phyloP scores from a whole-genome alignment of 2,329 filamentous ascomycete genomes.

The Delphinella strobiligena region DNA sequence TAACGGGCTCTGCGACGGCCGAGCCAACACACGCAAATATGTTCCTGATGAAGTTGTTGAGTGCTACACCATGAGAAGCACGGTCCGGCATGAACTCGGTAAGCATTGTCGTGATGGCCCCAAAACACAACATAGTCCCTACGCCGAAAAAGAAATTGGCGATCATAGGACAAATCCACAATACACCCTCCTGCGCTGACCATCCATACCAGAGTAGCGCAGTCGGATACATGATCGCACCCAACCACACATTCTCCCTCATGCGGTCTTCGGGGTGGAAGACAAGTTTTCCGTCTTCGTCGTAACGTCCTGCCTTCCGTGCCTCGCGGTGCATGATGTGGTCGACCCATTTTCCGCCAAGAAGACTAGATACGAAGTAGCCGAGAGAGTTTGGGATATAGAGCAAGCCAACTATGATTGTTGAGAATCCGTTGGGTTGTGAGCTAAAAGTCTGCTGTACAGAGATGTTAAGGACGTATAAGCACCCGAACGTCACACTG shows the following conservation, averaged over 20 bases:
- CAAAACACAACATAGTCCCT: conserved; percentile 68
- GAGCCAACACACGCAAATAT: conserved; percentile 63
- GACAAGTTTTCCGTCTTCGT: conserved; percentile 52
- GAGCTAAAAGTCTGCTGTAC: conserved; percentile 57
- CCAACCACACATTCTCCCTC: conserved; percentile 70
- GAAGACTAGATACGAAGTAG: conserved; percentile 55
- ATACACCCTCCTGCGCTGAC: conserved; percentile 50
- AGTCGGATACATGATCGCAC: conserved; percentile 56
- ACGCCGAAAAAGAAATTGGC: conserved; percentile 49
- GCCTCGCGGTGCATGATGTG: conserved; percentile 69
- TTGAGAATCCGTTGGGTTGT: conserved; percentile 55
- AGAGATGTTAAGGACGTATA: conserved; percentile 69
- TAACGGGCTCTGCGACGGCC: conserved; percentile 58
- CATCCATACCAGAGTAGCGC: conserved; percentile 69
- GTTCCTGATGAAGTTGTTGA: conserved; percentile 74
- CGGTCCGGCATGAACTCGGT: conserved; percentile 70
- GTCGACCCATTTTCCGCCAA: conserved; percentile 70
- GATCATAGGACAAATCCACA: conserved; percentile 45
- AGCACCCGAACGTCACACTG: conserved; percentile 59
- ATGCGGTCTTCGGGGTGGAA: conserved; percentile 71
- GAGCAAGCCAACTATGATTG: conserved; percentile 59
- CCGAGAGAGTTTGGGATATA: conserved; percentile 68
- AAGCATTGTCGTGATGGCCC: conserved; percentile 65
- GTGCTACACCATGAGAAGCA: conserved; percentile 60
- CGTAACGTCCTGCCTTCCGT: conserved; percentile 53